phyloP scores from a whole-genome alignment of 2,329 filamentous ascomycete genomes.

The Calonectria fujianensis region DNA sequence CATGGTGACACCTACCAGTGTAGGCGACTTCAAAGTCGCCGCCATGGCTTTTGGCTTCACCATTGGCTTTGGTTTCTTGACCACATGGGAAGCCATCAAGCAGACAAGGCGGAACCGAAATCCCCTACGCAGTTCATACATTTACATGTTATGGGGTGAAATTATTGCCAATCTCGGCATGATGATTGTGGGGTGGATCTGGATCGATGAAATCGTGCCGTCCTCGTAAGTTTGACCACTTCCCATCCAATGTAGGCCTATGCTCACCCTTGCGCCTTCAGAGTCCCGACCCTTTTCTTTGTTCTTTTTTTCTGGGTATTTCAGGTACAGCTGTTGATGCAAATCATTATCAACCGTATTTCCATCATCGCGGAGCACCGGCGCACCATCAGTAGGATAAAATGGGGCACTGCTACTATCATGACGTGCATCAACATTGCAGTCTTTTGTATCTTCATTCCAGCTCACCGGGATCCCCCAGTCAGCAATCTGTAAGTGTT shows the following conservation, averaged over 20 bases:
- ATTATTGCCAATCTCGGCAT: conserved; percentile 63
- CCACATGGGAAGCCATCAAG: conserved; percentile 63
- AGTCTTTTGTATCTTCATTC: conserved; percentile 74
- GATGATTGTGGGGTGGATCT: conserved; percentile 63
- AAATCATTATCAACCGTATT: conserved; percentile 74
- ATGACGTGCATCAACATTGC: conserved; percentile 71
- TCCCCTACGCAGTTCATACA: conserved; percentile 60
- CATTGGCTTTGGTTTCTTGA: conserved; percentile 65
- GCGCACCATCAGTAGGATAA: conserved; percentile 62
- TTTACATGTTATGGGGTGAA: conserved; percentile 69
- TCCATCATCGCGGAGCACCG: conserved; percentile 68
- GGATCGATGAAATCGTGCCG: conserved; percentile 59
- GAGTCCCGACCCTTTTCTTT: conserved; percentile 60
- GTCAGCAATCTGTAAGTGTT: conserved; percentile 58
- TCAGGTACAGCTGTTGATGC: conserved; percentile 70
- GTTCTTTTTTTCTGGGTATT: conserved; percentile 65
- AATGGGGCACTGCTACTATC: conserved; percentile 66
- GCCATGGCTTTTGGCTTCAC: conserved; percentile 59
- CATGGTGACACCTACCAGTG: conserved; percentile 43
- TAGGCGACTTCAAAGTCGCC: conserved; percentile 55
- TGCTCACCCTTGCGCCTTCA: conserved; percentile 30
- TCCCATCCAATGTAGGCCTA: background rate
- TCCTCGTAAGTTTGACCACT: conserved; percentile 50
- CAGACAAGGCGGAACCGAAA: conserved; percentile 63
- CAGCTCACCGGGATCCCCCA: conserved; percentile 64